Conservation (phyloP, 345 rosid species). For the Citrus reticulata region DNA sequence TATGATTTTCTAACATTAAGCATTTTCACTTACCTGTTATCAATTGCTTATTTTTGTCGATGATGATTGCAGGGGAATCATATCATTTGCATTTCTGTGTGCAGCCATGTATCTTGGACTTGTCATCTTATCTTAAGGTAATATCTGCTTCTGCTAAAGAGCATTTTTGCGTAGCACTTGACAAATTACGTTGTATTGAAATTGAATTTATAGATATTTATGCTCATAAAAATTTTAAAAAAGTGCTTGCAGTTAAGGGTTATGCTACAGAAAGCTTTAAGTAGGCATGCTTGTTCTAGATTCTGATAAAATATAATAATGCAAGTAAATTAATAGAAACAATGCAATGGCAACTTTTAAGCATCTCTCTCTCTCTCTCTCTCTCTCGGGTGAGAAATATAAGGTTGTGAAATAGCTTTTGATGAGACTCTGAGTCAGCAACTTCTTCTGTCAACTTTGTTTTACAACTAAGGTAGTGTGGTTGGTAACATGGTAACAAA, state of each 20-base stretch:
- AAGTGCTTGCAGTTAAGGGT: not conserved
- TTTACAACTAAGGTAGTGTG: not conserved
- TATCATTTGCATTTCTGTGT: conserved; percentile 73
- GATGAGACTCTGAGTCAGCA: not conserved
- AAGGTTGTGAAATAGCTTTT: not conserved
- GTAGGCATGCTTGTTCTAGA: not conserved
- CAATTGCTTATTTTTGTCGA: not conserved
- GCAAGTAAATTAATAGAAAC: not conserved
- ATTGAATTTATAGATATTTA: not conserved
- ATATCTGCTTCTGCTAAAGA: conserved; percentile 6
- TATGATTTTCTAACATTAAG: not conserved
- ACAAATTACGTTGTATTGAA: not conserved
- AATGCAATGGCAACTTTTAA: not conserved
- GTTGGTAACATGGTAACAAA: not conserved
- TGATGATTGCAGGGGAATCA: conserved; percentile 79
- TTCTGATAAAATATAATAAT: not conserved
- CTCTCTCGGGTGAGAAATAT: not conserved
- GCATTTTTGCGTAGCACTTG: not conserved
- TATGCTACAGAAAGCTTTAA: not conserved
- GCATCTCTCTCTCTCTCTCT: not conserved
- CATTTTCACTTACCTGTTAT: not conserved
- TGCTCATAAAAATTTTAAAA: not conserved
- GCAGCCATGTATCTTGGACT: conserved; percentile 83
- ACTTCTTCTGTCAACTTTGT: not conserved
- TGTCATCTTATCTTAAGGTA: conserved; percentile 82